Base-by-base conservation (phyloP, 352 stramenopile species). In the Hyaloperonospora brassicae region DNA sequence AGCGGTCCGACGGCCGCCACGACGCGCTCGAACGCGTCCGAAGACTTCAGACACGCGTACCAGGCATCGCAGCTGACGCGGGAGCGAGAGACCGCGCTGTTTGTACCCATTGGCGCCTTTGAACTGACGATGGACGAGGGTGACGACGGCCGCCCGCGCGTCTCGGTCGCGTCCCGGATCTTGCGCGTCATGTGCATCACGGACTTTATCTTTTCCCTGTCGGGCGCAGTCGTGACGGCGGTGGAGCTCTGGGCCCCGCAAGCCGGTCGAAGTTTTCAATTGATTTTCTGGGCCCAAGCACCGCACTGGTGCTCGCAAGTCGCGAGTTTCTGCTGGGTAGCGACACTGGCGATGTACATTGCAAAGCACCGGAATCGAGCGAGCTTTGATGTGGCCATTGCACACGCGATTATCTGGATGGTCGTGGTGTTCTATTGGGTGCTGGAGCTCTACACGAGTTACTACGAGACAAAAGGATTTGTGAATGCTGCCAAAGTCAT, bases 231-330 rank as follows among this genome's bases (percentile, higher is more conserved):
- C 14, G 67, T 78, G 1, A 87, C 79, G 6, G 68, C 65, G 13
- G 60, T 86, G 30, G 58, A 76, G 48, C 63, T 90, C 14, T 80
- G 70, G 60, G 61, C 70, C 9, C 50, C 66, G 0, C 25, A 9
- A 0, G 40, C 70, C 5, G 50, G 48, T 2, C 22, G 47, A 12
- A 68, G 60, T 31, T 86, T 89, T 50, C 77, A 86, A 52, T 50
- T 90, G 35, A 70, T 68, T n/a, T 84, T 92, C 53, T 87, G 73
- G 77, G 70, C 74, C 0, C 64, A 76, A 47, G 78, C 72, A 2
- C 83, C 83, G 17, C 83, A 91, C 40, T 87, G 79, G 78, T 76
- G 71, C 57, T 75, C 68, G n/a, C 74, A 93, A 57, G 66, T 93
- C 27, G 75, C 83, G 21, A 86, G 76, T 42, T 91, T 91, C 47